Evolutionary conservation across 2,329 filamentous ascomycete genomes (phyloP), one percentile per base, ranked within the genome.

Genomic region (Claviceps pazoutovae): DNA sequence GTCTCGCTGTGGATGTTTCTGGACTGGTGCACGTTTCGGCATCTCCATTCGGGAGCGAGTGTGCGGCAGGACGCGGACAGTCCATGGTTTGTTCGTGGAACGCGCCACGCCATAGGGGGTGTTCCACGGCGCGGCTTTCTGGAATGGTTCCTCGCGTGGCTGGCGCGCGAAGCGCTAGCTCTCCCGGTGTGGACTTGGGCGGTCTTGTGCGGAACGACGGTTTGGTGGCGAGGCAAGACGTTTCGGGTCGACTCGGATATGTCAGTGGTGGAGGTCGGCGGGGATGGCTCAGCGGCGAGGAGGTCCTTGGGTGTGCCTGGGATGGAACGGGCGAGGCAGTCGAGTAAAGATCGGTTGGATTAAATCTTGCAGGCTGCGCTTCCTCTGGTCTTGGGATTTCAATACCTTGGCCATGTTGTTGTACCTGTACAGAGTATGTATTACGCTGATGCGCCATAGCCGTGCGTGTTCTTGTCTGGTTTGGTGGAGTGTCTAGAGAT

Each of bases 111-210:
- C 49, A 34, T 9, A 34, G 62, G 70, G 59, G 61, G 71, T 39
- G 61, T 70, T 51, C 64, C 72, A 61, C 54, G 70, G 67, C 73
- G 86, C 39, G 69, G 74, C 0, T 84, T 93, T 52, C 56, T 66
- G 0, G 75, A 86, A 57, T 98, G 89, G 86, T 62, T 93, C 4
- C 64, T 76, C 5, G 86, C 90, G 0, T 98, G 94, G 93, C 59
- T 95, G 0, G 88, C 86, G 0, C 75, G 93, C 36, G 93, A 98
- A 68, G 57, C 79, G 0, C 72, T 96, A 8, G 90, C 93, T 0
- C 71, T 95, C 46, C 90, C 90, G 0, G 84, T 98, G 54, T 98
- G 93, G 93, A 71, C 80, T 0, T 89, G 84, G 79, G 93, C 93
- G 1, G 86, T 96, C 19, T 80, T 88, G 59, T 84, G 91, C n/a